phyloP scores from a whole-genome alignment of 176 grass and related monocot species.

The Chrysopogon serrulatus region DNA sequence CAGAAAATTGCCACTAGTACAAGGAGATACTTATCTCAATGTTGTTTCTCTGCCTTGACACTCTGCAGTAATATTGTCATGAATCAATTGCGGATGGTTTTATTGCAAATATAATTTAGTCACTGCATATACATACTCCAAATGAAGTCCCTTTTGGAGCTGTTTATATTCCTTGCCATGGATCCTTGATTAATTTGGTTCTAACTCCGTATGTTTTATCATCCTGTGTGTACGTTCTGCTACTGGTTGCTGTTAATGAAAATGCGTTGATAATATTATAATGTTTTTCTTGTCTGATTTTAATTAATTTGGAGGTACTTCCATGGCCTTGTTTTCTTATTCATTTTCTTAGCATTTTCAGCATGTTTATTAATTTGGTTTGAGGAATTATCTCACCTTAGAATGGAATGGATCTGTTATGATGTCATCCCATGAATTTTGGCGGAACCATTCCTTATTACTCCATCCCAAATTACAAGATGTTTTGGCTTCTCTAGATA shows the following conservation, averaged over 20 bases:
- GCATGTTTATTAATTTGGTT: neutral
- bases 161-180: neutral
- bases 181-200: neutral
- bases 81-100: neutral
- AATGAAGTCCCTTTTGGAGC: neutral
- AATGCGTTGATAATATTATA: neutral
- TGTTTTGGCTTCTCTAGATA: too few relatives aligned
- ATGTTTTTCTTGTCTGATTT: neutral
- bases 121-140: neutral
- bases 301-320: neutral
- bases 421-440: neutral
- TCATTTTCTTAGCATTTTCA: neutral
- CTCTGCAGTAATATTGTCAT: neutral
- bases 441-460: neutral
- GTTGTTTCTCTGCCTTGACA: neutral
- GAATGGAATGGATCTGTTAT: neutral
- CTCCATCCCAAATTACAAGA: neutral
- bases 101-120: neutral
- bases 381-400: neutral
- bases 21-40: neutral
- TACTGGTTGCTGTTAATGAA: neutral
- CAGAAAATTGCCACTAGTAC: neutral
- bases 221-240: neutral
- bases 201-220: neutral
- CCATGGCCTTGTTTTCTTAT: neutral